Conservation (phyloP, 306 rosid species). For the Trifolium repens region DNA sequence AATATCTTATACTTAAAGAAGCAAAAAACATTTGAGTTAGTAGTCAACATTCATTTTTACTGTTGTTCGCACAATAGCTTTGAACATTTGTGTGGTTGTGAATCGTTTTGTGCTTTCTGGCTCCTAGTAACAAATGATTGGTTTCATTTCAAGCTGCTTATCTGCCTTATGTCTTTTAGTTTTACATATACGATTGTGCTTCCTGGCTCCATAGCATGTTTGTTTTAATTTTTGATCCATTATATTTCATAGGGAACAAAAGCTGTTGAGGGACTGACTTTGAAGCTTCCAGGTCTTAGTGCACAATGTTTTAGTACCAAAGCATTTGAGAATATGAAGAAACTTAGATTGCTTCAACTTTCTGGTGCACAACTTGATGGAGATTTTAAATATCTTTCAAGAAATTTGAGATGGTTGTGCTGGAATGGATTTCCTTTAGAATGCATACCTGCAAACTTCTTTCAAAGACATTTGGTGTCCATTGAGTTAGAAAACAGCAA, state of each 20-base stretch:
- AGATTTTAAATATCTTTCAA: slow-evolving; percentile 32
- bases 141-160: background rate
- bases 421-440: slow-evolving; percentile 38
- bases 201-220: background rate
- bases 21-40: background rate
- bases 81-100: background rate
- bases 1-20: background rate
- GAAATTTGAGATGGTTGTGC: slow-evolving; percentile 32
- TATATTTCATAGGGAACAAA: slow-evolving; percentile 34
- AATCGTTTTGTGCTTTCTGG: background rate
- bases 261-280: slow-evolving; percentile 36
- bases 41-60: background rate
- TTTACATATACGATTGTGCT: background rate
- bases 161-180: background rate
- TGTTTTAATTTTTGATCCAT: background rate
- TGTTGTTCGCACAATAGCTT: background rate
- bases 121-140: background rate
- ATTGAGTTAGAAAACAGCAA: slow-evolving; percentile 25
- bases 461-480: slow-evolving; percentile 28
- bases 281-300: slow-evolving; percentile 18
- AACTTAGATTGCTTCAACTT: slow-evolving; percentile 41
- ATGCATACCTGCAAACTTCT: slow-evolving; percentile 2
- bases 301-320: background rate
- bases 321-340: slow-evolving; percentile 41
- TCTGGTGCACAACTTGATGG: slow-evolving; percentile 36